These are phyloP conservation scores for Saccharomyces hybrid DNA, from an alignment of 1,139 yeast genomes.

Conservation along the genomic window DNA sequence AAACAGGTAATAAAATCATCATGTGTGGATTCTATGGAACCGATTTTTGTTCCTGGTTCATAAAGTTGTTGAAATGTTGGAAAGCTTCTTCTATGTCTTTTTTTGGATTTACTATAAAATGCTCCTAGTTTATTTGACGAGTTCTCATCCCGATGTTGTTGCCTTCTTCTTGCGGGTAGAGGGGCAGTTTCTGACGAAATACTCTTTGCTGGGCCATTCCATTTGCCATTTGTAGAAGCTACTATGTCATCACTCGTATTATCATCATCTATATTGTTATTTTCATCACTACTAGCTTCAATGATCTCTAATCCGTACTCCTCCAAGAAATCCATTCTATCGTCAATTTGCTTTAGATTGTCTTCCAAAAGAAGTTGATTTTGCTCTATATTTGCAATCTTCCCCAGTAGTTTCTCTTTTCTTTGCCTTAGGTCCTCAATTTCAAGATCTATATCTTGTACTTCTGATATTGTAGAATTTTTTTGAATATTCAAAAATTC, in stretches of 20 bases:
- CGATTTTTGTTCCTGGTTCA: conserved; percentile 48
- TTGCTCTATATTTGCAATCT: conserved; percentile 52
- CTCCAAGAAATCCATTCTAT: conserved; percentile 35
- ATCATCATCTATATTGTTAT: conserved; percentile 4
- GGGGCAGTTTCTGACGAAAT: background rate
- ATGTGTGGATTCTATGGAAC: conserved; percentile 44
- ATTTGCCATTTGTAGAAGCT: conserved; percentile 1
- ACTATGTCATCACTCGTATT: conserved; percentile 3
- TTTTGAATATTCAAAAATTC: conserved; percentile 55
- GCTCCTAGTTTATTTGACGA: conserved; percentile 29
- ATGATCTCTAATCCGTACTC: conserved; percentile 30
- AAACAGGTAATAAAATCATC: conserved; percentile 44
- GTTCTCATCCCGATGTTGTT: conserved; percentile 16
- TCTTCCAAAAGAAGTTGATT: conserved; percentile 48
- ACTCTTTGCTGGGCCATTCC: conserved; percentile 3
- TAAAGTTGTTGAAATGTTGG: conserved; percentile 58
- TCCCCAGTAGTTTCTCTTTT: conserved; percentile 47
- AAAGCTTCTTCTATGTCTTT: conserved; percentile 40
- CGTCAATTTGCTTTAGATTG: conserved; percentile 38
- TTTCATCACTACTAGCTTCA: conserved; percentile 19
- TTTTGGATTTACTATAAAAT: conserved; percentile 20
- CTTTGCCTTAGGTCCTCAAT: conserved; percentile 43
- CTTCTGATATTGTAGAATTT: conserved; percentile 55
- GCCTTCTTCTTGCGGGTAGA: conserved; percentile 10
- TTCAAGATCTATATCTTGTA: conserved; percentile 51